Percentiles rank a stretch among this genome's conserved stretches.
phyloP scores from a whole-genome alignment of 768 basidiomycete genomes.

The Mycena epipterygia region DNA sequence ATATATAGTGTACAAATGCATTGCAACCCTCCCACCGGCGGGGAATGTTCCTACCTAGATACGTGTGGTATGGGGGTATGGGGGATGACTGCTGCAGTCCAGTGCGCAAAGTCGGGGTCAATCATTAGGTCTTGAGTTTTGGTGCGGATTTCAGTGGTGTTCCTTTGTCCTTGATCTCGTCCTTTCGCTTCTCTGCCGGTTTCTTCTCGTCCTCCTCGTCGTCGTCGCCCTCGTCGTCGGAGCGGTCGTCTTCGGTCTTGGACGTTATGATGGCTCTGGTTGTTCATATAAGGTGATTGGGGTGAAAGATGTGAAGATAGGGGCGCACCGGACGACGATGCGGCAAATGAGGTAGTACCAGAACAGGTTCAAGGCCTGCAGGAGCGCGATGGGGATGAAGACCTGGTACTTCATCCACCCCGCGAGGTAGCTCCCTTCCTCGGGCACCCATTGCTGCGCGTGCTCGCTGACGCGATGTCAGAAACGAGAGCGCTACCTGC shows the following conservation, averaged over 20 bases:
- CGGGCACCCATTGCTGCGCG: slow-evolving; percentile 69
- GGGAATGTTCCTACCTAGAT: slow-evolving; percentile 1
- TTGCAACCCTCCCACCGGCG: background rate
- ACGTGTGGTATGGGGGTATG: background rate
- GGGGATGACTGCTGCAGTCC: background rate
- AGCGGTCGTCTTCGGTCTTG: slow-evolving; percentile 68
- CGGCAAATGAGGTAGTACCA: slow-evolving; percentile 92
- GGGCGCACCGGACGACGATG: slow-evolving; percentile 74
- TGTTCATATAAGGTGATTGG: background rate
- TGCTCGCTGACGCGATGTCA: slow-evolving; percentile 57
- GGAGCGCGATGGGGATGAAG: slow-evolving; percentile 77
- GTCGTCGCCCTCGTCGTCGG: slow-evolving; percentile 72
- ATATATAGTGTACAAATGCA: slow-evolving; percentile 11
- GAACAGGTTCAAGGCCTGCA: slow-evolving; percentile 91
- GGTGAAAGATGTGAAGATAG: background rate
- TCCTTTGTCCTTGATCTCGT: background rate
- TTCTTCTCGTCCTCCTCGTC: slow-evolving; percentile 48
- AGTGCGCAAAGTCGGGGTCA: background rate
- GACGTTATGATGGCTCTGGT: slow-evolving; percentile 58
- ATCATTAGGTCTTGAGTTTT: background rate
- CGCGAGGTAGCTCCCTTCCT: slow-evolving; percentile 76
- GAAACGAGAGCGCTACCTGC: background rate
- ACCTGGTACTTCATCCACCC: slow-evolving; percentile 89
- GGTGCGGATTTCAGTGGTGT: background rate
- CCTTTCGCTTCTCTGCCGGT: slow-evolving; percentile 4